phyloP scores from a whole-genome alignment of 176 grass and related monocot genomes.

The Carex scoparia region DNA sequence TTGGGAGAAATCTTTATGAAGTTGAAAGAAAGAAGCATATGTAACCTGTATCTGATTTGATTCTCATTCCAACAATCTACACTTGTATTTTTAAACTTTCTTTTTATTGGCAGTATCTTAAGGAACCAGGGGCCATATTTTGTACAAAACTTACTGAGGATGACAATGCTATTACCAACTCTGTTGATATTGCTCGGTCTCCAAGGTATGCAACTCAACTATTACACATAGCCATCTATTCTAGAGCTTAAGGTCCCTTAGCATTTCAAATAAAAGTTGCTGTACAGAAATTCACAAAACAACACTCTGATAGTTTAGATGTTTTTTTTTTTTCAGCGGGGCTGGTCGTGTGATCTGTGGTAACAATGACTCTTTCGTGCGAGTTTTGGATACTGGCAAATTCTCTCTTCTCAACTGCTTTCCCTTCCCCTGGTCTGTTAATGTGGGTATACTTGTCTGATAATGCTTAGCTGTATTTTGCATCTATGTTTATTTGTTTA shows the following conservation, averaged over 20 bases:
- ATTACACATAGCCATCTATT: neutral
- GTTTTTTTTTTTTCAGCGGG: conserved; percentile 36
- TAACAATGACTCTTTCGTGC: conserved; percentile 52
- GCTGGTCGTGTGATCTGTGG: conserved; percentile 38
- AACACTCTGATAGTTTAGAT: too few relatives aligned
- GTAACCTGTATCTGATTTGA: neutral
- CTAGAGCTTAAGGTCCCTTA: neutral
- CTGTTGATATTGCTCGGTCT: conserved; percentile 51
- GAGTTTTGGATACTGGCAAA: conserved; percentile 39
- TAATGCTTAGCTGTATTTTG: neutral
- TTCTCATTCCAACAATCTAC: neutral
- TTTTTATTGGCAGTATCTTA: conserved; percentile 38
- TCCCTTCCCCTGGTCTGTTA: conserved; percentile 54
- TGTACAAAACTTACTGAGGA: conserved; percentile 52
- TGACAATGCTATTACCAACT: conserved; percentile 66
- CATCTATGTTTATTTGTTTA: neutral
- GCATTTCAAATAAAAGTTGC: neutral
- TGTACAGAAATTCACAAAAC: neutral
- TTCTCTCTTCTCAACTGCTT: conserved; percentile 32
- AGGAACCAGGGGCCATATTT: conserved; percentile 69
- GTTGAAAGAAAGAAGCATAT: neutral
- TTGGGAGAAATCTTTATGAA: neutral
- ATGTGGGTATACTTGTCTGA: conserved; percentile 40
- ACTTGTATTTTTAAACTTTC: neutral
- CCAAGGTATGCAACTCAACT: conserved; percentile 40